These are phyloP conservation scores for Cystobasidiopsis lactophilus DNA, from an alignment of 768 basidiomycete genomes.

Conservation along the genomic window DNA sequence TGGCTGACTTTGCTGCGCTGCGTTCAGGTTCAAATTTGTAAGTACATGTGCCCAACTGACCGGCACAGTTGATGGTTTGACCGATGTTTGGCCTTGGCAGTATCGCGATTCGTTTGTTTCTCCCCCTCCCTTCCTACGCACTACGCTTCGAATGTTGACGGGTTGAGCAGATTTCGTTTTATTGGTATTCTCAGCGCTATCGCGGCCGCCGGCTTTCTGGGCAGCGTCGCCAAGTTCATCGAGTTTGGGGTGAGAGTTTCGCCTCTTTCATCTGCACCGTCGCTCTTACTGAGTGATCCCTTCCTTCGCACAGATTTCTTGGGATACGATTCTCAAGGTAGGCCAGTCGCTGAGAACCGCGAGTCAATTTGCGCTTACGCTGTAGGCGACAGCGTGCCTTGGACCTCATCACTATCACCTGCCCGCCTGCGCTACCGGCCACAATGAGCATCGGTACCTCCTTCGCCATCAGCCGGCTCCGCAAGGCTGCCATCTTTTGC, in stretches of 20 bases:
- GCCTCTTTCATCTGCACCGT: background rate
- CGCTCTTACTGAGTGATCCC: conserved; percentile 2
- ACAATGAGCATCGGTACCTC: conserved; percentile 93
- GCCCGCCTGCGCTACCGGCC: conserved; percentile 89
- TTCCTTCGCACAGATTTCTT: conserved; percentile 42
- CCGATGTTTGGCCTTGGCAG: background rate
- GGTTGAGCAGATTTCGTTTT: conserved; percentile 30
- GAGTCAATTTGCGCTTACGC: no score
- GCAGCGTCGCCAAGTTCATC: conserved; percentile 77
- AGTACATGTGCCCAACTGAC: conserved; percentile 31
- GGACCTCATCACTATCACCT: conserved; percentile 89
- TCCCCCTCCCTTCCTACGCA: background rate
- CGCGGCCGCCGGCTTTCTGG: conserved; percentile 72
- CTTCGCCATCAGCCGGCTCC: conserved; percentile 72
- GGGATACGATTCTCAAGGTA: conserved; percentile 60
- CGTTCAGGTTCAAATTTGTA: conserved; percentile 86
- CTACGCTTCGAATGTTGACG: background rate
- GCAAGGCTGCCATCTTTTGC: conserved; percentile 74
- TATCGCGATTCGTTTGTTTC: background rate
- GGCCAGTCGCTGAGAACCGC: no score
- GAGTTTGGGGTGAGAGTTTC: conserved; percentile 47
- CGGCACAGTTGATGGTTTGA: background rate
- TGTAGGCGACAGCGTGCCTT: conserved; percentile 41
- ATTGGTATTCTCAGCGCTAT: conserved; percentile 79
- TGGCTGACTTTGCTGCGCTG: no score